Evolutionary conservation across 805 yeast species (phyloP).

Genomic region (Candida gorgasii): DNA sequence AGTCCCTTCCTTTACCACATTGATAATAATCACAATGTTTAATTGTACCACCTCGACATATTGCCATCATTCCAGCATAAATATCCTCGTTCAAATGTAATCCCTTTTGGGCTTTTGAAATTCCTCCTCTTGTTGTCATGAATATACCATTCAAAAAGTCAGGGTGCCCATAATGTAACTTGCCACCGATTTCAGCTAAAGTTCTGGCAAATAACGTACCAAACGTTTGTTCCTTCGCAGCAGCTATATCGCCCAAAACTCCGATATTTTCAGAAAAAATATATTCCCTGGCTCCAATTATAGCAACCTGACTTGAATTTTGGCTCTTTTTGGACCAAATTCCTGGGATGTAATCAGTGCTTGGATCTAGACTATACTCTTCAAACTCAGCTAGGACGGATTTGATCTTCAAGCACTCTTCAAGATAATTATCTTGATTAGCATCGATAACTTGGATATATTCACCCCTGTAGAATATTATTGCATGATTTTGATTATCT

Average conservation of each 20-base stretch:
- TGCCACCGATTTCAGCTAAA: conserved; percentile 90
- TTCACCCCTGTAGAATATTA: conserved; percentile 89
- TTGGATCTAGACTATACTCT: conserved; percentile 59
- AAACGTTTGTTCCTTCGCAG: conserved; percentile 96
- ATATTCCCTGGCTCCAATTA: conserved; percentile 92
- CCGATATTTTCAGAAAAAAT: conserved; percentile 93
- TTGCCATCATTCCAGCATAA: conserved; percentile 91
- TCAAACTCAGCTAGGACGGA: conserved; percentile 90
- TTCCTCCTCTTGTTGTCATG: conserved; percentile 95
- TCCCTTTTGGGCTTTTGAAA: conserved; percentile 93
- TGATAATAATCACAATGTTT: conserved; percentile 95
- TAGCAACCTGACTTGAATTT: conserved; percentile 59
- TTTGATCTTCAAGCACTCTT: conserved; percentile 89
- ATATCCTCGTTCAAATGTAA: conserved; percentile 92
- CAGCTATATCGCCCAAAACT: conserved; percentile 92
- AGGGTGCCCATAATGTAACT: conserved; percentile 95
- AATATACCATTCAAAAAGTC: conserved; percentile 88
- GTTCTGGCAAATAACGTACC: conserved; percentile 95
- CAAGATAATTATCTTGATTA: conserved; percentile 92
- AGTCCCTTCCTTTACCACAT: conserved; percentile 95
- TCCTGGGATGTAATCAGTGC: conserved; percentile 32
- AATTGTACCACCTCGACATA: conserved; percentile 87
- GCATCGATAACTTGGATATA: conserved; percentile 95
- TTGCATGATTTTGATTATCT: conserved; percentile 88
- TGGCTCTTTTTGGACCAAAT: conserved; percentile 1